Base-by-base conservation (phyloP, 1,284 basidiomycete species). In the Farysia itapuensis region DNA sequence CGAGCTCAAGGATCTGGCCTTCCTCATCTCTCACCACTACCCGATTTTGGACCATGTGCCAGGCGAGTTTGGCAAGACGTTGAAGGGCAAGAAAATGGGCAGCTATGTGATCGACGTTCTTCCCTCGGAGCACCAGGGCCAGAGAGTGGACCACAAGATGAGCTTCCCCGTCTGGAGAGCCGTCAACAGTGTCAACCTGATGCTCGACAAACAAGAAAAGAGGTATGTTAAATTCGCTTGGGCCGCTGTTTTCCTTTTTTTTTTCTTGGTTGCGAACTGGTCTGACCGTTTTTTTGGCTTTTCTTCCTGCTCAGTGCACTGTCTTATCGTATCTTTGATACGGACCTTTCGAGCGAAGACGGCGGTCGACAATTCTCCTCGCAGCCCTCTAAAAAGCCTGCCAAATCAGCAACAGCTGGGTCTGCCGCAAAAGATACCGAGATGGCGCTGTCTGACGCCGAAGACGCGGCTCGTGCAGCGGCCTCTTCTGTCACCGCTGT, bases 1-100 rank as follows among this genome's bases (percentile, higher is more conserved):
- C 2, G 81, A 84, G 42, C 63, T 89, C 26, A 76, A 75, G 8
- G 81, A 85, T 35, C 77, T 98, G 52, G 84, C 80, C 75, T 82
- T 81, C 25, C 74, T 97, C 36, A 72, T 79, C 51, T 61, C 40
- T 18, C 33, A 67, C 32, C 64, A 70, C 46, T 75, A 72, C 35
- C 73, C 72, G 1, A 49, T 64, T 21, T 36, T 72, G 16, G 64
- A 67, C 30, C 46, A 41, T n/a, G 43, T 73, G 12, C 68, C 68
- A 0, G 70, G 63, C 15, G 48, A 52, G 21, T 52, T 72, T 8
- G 54, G 61, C 15, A 54, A 58, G 39, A 5, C 46, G 35, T 34
- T 68, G 23, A 61, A 64, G 37, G 34, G 35, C 34, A 50, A 58
- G 22, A 59, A 63, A 37, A 71, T 73, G 58, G 71, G 71, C 14